phyloP scores from a whole-genome alignment of 2,329 filamentous ascomycete species.

The Paraphoma sp. region DNA sequence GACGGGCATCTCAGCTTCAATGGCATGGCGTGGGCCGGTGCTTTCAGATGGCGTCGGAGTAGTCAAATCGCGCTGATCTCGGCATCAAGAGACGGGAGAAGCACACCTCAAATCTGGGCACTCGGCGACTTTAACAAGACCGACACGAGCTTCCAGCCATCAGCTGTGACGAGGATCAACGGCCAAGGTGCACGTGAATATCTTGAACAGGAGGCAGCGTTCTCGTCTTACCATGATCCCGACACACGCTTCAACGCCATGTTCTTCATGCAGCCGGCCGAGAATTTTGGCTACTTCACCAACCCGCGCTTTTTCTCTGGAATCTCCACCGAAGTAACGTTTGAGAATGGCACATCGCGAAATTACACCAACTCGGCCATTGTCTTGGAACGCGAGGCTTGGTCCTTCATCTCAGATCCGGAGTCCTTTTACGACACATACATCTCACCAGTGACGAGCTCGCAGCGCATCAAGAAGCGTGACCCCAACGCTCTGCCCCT shows the following conservation, averaged over 20 bases:
- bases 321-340: constrained; percentile 35
- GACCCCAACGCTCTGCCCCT: constrained; percentile 30
- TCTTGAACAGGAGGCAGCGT: constrained; percentile 38
- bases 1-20: constrained; percentile 47
- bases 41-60: constrained; percentile 44
- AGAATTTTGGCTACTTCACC: constrained; percentile 38
- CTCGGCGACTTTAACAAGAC: constrained; percentile 41
- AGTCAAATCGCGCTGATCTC: constrained; percentile 38
- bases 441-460: constrained; percentile 18
- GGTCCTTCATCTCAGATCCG: constrained; percentile 43
- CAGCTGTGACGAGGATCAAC: constrained; percentile 48
- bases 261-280: constrained; percentile 44
- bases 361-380: constrained; percentile 40
- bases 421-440: constrained; percentile 51
- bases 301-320: constrained; percentile 44
- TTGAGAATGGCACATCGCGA: constrained; percentile 44
- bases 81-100: constrained; percentile 37
- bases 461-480: constrained; percentile 30
- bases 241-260: constrained; percentile 51
- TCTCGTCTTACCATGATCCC: constrained; percentile 47
- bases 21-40: constrained; percentile 43
- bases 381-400: constrained; percentile 27
- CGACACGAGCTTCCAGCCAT: constrained; percentile 29
- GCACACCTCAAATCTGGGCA: constrained; percentile 39
- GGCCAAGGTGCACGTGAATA: constrained; percentile 44